Base-by-base conservation (phyloP, 2,329 filamentous ascomycete species). In the Xylariaceae sp. region DNA sequence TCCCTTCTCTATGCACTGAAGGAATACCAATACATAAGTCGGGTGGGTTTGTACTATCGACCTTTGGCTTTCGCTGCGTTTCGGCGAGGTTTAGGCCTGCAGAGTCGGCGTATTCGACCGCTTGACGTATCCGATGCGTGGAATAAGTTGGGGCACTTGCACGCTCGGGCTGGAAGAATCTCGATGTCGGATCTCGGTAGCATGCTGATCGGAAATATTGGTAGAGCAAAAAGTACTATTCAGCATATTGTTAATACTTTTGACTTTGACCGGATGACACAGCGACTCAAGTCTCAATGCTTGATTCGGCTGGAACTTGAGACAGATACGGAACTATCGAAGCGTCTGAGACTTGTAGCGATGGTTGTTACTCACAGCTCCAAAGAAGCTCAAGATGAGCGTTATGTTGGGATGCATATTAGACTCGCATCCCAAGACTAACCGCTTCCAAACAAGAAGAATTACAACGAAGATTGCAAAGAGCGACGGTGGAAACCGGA, bases 161-260 rank as follows among this genome's bases (percentile, higher is more conserved):
- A n/a, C 49, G 57, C 18, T 53, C 42, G 5, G 51, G 4, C 53
- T 59, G 57, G 47, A 61, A 62, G 41, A 62, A 61, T 10, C 42
- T 50, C 42, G 59, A 62, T 22, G 60, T 62, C 19, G 60, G 60
- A 50, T 62, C 60, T 51, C 38, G 58, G 57, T 54, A 61, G 31
- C 60, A 61, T 39, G 43, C 28, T n/a, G 48, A 58, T 17, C 59
- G 58, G 31, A 57, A 19, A 42, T 56, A 54, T 22, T 45, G 51
- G 54, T 58, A 48, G 10, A 62, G 55, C 2, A 43, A 45, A 42
- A 39, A 16, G 28, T 61, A 62, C 60, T 62, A 28, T 13, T 17
- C 42, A 31, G 41, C 33, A 13, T 43, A 17, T 42, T 16, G 40
- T 57, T 9, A 51, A 47, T 42, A 28, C 22, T 28, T 28, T 28